A percentile compares a stretch with the other conserved stretches of the same genome.
Evolutionary conservation across 108 stramenopile genomes (phyloP).

Genomic region (Cyclotella baltica): DNA sequence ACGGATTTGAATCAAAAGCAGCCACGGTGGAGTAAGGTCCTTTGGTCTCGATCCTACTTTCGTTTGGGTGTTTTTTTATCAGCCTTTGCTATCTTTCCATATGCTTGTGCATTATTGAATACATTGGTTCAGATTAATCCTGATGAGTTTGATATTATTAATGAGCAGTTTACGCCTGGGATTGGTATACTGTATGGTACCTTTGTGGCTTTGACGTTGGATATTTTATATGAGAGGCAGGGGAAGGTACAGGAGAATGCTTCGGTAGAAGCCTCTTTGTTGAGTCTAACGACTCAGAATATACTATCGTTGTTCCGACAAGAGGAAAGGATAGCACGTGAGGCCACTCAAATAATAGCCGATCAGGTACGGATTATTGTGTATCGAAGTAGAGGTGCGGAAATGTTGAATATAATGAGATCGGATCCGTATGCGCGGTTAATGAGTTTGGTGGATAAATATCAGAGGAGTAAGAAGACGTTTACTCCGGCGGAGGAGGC

Average conservation of each 20-base stretch:
- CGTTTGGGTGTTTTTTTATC: slow-evolving; percentile 29
- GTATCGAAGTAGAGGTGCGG: slow-evolving; percentile 56
- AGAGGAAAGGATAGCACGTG: slow-evolving; percentile 32
- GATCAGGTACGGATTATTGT: slow-evolving; percentile 74
- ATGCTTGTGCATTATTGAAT: slow-evolving; percentile 12
- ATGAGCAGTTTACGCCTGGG: slow-evolving; percentile 67
- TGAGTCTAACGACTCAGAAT: slow-evolving; percentile 37
- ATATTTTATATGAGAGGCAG: slow-evolving; percentile 71
- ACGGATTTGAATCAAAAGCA: slow-evolving; percentile 32
- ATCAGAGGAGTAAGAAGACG: slow-evolving; percentile 26
- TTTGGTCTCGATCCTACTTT: slow-evolving; percentile 21
- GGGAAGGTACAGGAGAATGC: slow-evolving; percentile 61
- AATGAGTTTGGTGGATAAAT: slow-evolving; percentile 51
- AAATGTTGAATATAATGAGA: slow-evolving; percentile 69
- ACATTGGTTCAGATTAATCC: slow-evolving; percentile 20
- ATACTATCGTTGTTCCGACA: slow-evolving; percentile 34
- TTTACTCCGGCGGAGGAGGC: slow-evolving; percentile 32
- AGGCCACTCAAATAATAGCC: slow-evolving; percentile 53
- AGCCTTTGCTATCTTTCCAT: slow-evolving; percentile 37
- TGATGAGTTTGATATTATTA: slow-evolving; percentile 38
- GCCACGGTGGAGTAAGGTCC: slow-evolving; percentile 6
- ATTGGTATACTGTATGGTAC: slow-evolving; percentile 82
- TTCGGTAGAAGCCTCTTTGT: slow-evolving; percentile 38
- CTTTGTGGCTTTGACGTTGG: slow-evolving; percentile 71
- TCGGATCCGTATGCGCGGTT: slow-evolving; percentile 71